Evolutionary conservation across 257 asterid genomes (phyloP).

Genomic region (Nicotiana otophora): DNA sequence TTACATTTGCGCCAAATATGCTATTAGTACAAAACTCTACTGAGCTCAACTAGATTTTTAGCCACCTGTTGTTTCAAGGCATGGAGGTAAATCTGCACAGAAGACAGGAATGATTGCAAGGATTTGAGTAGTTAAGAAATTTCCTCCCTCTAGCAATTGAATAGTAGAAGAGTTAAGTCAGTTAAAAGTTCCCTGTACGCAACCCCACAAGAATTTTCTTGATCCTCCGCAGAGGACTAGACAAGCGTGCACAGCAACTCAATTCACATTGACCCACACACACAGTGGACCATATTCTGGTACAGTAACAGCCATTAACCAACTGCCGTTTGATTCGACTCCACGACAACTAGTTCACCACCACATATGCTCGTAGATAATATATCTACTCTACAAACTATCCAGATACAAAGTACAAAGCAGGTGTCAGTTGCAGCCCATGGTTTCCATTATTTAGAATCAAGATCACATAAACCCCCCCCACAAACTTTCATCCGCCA

Average conservation of each 20-base stretch:
- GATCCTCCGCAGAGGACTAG: not conserved
- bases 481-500: no score
- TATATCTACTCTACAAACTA: not conserved
- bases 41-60: not conserved
- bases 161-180: no score
- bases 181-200: not conserved
- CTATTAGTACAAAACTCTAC: not conserved
- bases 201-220: not conserved
- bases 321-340: not conserved
- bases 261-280: not conserved
- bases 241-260: not conserved
- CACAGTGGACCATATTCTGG: not conserved
- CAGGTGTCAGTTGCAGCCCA: not conserved
- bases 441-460: not conserved
- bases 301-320: not conserved
- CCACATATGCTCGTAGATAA: not conserved
- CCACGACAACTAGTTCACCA: not conserved
- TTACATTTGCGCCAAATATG: not conserved
- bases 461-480: not conserved
- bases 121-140: not conserved
- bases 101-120: not conserved
- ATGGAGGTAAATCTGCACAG: no score
- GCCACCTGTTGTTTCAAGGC: not conserved
- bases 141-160: not conserved
- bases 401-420: not conserved